Percentiles rank a stretch among this genome's conserved stretches.
Conservation (phyloP, 345 rosid genomes). For the Theobroma cacao region DNA sequence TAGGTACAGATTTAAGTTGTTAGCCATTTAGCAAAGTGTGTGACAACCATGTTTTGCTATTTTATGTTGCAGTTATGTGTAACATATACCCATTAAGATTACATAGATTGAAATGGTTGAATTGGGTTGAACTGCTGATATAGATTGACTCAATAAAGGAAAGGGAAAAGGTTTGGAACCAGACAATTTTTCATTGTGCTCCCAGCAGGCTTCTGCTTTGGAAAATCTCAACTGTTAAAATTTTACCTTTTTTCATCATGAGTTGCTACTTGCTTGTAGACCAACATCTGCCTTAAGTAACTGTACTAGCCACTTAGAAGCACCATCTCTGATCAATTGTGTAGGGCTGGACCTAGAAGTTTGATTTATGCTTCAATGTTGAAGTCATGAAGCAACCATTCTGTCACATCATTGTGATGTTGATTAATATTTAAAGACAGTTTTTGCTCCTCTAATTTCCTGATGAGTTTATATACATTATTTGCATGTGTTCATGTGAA, state of each 20-base stretch:
- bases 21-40: neutral
- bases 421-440: neutral
- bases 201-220: neutral
- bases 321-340: neutral
- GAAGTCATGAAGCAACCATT: neutral
- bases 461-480: neutral
- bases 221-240: neutral
- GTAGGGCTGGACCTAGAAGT: neutral
- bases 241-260: slow-evolving; percentile 2
- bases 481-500: neutral
- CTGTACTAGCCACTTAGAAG: neutral
- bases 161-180: neutral
- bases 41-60: neutral
- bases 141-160: neutral
- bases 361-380: neutral
- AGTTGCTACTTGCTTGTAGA: slow-evolving; percentile 1
- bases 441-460: neutral
- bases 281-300: neutral
- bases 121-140: neutral
- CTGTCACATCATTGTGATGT: neutral
- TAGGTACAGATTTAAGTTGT: neutral
- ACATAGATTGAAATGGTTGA: neutral
- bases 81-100: neutral
- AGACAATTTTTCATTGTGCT: neutral
- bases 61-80: neutral